Percentiles rank a stretch among this genome's conserved stretches.
These are phyloP conservation scores for Ochetophila trinervis DNA, from an alignment of 306 rosid genomes.

Conservation along the genomic window DNA sequence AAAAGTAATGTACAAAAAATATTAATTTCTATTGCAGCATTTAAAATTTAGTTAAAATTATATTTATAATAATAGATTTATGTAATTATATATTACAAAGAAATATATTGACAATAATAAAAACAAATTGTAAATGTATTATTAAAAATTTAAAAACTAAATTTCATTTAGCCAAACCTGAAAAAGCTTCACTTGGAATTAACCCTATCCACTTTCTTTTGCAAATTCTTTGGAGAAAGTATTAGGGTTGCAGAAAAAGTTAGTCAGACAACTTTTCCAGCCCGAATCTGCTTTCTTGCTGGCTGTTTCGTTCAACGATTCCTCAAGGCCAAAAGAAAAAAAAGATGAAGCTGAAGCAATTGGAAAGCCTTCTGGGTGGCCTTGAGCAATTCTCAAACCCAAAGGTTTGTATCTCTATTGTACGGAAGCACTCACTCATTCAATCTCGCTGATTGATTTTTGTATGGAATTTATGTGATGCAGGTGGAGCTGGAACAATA, in stretches of 20 bases:
- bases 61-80: no score
- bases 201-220: no score
- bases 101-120: no score
- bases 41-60: no score
- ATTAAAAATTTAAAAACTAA: no score
- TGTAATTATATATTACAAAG: no score
- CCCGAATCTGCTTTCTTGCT: not conserved
- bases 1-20: no score
- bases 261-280: not conserved
- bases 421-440: not conserved
- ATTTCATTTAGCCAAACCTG: no score
- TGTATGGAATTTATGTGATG: constrained; percentile 17
- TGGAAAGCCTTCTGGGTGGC: constrained; percentile 65
- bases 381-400: constrained; percentile 81
- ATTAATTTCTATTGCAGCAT: no score
- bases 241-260: constrained; percentile 1
- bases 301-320: constrained; percentile 7
- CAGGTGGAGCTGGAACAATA: constrained; percentile 89
- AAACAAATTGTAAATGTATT: no score
- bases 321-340: constrained; percentile 1
- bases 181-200: no score
- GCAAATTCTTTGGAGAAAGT: not conserved
- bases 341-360: constrained; percentile 84
- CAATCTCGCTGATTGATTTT: not conserved
- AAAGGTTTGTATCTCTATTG: constrained; percentile 44